Base-by-base conservation (phyloP, 306 rosid species). In the Vigna reflexopilosa region DNA sequence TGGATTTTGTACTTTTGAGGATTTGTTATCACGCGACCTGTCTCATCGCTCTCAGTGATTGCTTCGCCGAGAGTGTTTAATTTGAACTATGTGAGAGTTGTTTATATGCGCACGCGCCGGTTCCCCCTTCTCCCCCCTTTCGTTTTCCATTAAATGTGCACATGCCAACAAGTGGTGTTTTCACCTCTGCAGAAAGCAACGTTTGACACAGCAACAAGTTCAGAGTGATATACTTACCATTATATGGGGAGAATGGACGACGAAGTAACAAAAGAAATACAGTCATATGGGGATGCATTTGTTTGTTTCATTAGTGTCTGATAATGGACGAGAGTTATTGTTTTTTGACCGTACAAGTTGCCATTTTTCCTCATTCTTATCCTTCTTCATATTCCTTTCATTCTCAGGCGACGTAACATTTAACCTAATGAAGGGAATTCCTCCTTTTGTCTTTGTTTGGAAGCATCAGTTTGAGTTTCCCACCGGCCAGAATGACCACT, bases 161-260 rank as follows among this genome's bases (percentile, higher is more conserved):
- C 74, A 76, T 80, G 85, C 66, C 87, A 81, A 83, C 55, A 68
- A 85, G 78, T 82, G 67, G 79, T 76, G 83, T 85, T 81, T 87
- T 72, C 83, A 72, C 67, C 72, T 49, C 30, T 49, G 61, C 32
- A 8, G 81, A 83, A 47, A 76, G 82, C 72, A 49, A 70, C 63
- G 45, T 79, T 44, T 67, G 77, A 72, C 61, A 50, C 47, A 12
- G 65, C 24, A 1, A 63, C 24, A 1, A 63, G 69, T 36, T 59
- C 45, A 14, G 58, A 20, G 22, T 66, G 63, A 24, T 50, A 19
- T 70, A 57, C 12, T 42, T 57, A 26, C 45, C 26, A 57, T 24
- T 44, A 24, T 71, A 57, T 22, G 45, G 45, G n/a, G 34, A 63
- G 22, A 28, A 68, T 24, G 50, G 72, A 71, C 50, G 77, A 58